Base-by-base conservation (phyloP, 2,329 filamentous ascomycete species). In the Sarocladium brachiariae region DNA sequence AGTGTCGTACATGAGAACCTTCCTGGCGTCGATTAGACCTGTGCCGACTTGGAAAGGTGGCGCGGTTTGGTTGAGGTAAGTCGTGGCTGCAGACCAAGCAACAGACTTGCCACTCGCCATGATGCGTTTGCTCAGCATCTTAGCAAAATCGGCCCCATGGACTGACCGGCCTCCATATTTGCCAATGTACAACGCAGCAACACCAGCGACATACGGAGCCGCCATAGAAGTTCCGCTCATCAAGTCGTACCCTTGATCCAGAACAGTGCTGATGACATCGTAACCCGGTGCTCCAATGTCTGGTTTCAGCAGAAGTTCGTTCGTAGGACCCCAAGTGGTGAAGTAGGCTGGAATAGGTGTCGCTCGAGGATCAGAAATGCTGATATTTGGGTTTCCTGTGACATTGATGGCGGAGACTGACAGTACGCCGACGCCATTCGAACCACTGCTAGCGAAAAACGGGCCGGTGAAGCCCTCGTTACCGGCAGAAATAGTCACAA, bases 151-250 rank as follows among this genome's bases (percentile, higher is more conserved):
- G 10, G 58, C 55, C 2, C 72, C 72, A 50, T 73, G 62, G 1
- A 61, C 52, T 49, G 61, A 59, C 14, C 71, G 66, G 1, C 72
- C 71, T 2, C 72, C 72, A 49, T 69, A 60, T 21, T 68, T 58
- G 7, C 68, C 64, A 38, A 75, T 65, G 53, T 70, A 75, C 23
- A 76, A 59, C 6, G 72, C 73, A 3, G 71, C 72, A n/a, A 75
- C 63, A 13, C 75, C 77, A 33, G 76, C 74, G 21, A 77, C 65
- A 52, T 77, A 77, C 0, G 77, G 77, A 4, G 72, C 72, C 1
- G 77, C 72, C 77, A 81, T 80, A 1, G 75, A 79, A 0, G 78
- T 81, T 39, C 78, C 78, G 39, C 69, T 73, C 50, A 75, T 63
- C 6, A 73, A 63, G 13, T 68, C 68, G 54, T 76, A 81, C 9